A percentile compares a stretch with the other conserved stretches of the same genome.
phyloP scores from a whole-genome alignment of 768 basidiomycete genomes.

The Boletus reticulatus region DNA sequence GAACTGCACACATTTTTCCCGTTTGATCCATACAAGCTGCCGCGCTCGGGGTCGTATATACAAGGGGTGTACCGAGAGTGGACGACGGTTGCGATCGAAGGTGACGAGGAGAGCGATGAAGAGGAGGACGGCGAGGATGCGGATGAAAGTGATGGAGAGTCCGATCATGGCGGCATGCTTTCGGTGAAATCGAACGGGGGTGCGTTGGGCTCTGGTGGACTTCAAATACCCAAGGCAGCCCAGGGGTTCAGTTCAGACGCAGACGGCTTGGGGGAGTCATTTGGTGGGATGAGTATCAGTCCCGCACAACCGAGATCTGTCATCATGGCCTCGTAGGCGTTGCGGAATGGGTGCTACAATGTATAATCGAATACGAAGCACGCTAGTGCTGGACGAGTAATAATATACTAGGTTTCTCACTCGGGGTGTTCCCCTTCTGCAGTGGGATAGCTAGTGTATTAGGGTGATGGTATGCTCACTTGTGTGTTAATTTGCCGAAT shows the following conservation, averaged over 20 bases:
- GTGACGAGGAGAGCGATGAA: slow-evolving; percentile 71
- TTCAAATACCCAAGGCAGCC: slow-evolving; percentile 21
- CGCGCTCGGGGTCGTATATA: slow-evolving; percentile 73
- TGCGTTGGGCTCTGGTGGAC: slow-evolving; percentile 7
- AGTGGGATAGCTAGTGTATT: too few species aligned
- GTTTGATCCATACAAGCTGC: slow-evolving; percentile 94
- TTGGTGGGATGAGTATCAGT: slow-evolving; percentile 85
- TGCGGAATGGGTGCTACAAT: too few species aligned
- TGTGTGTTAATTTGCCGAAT: too few species aligned
- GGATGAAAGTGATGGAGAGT: slow-evolving; percentile 17
- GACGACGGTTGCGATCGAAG: slow-evolving; percentile 70
- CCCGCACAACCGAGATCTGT: slow-evolving; percentile 40
- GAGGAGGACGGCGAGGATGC: slow-evolving; percentile 50
- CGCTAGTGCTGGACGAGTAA: too few species aligned
- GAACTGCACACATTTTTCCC: slow-evolving; percentile 96
- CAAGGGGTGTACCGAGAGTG: slow-evolving; percentile 88
- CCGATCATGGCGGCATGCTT: not conserved
- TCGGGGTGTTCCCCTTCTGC: too few species aligned
- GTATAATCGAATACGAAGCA: too few species aligned
- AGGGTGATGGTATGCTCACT: too few species aligned
- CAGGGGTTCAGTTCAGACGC: slow-evolving; percentile 35
- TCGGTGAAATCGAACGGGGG: slow-evolving; percentile 4
- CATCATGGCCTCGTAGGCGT: slow-evolving; percentile 12
- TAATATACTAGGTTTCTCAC: too few species aligned
- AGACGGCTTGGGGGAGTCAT: slow-evolving; percentile 60